These are phyloP conservation scores for Rhodotorula sphaerocarpa DNA, from an alignment of 768 basidiomycete genomes.

Conservation along the genomic window DNA sequence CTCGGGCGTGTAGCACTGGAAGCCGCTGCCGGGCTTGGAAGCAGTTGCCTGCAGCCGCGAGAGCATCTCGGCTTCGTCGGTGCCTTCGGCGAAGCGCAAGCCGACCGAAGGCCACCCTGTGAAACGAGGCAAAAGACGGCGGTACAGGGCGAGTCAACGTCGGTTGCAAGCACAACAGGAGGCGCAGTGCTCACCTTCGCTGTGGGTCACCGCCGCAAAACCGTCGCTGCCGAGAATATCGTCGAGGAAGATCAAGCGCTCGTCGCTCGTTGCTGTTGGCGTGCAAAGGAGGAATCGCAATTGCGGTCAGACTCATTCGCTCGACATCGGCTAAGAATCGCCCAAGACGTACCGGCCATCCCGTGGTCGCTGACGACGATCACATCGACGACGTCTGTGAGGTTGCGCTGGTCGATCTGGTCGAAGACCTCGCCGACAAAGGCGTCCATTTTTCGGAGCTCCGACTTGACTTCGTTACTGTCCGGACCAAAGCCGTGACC, in stretches of 20 bases:
- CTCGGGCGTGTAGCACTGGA: constrained; percentile 63
- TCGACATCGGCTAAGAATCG: too few species aligned
- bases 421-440: constrained; percentile 65
- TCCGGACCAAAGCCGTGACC: constrained; percentile 26
- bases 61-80: constrained; percentile 55
- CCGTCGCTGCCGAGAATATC: constrained; percentile 65
- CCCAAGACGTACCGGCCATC: constrained; percentile 26
- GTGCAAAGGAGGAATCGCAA: too few species aligned
- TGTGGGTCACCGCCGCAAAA: constrained; percentile 56
- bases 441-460: constrained; percentile 59
- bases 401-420: constrained; percentile 59
- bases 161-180: constrained; percentile 1
- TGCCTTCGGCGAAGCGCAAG: constrained; percentile 58
- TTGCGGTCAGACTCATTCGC: too few species aligned
- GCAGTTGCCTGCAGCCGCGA: constrained; percentile 53
- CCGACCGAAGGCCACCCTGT: constrained; percentile 82
- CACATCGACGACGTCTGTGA: constrained; percentile 74
- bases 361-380: constrained; percentile 58
- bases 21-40: constrained; percentile 51
- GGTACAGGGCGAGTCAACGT: too few species aligned
- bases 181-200: constrained; percentile 51
- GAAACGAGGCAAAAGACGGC: background rate
- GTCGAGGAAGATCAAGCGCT: constrained; percentile 68
- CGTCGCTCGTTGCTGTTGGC: constrained; percentile 78
- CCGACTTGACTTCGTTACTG: constrained; percentile 48